Conservation (phyloP, 768 basidiomycete genomes). For the Lactarius akahatsu region DNA sequence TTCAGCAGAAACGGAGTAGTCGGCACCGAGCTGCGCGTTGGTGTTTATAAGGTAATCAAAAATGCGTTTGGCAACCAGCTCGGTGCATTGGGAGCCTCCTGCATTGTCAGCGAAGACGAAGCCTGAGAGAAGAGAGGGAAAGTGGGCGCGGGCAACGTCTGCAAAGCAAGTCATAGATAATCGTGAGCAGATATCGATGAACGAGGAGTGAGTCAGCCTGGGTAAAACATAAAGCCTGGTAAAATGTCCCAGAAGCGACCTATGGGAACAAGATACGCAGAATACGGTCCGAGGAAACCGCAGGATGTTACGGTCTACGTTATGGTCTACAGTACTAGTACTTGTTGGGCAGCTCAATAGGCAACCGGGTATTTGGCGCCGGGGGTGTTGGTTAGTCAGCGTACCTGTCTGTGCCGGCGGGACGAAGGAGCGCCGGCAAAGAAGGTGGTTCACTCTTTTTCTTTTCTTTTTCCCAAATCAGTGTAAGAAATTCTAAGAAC, state of each 20-base stretch:
- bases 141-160: constrained; percentile 52
- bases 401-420: neutral
- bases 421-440: too few relatives aligned
- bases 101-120: constrained; percentile 77
- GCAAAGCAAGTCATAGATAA: constrained; percentile 34
- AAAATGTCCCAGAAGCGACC: neutral
- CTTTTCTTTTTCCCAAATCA: neutral
- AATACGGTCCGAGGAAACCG: too few relatives aligned
- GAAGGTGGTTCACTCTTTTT: neutral
- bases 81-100: constrained; percentile 65
- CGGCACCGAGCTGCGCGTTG: constrained; percentile 73
- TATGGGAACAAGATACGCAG: neutral
- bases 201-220: neutral
- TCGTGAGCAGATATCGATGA: neutral
- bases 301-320: too few relatives aligned
- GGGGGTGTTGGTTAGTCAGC: constrained; percentile 16
- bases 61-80: constrained; percentile 56
- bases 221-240: neutral
- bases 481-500: neutral
- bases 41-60: constrained; percentile 68
- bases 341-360: too few relatives aligned
- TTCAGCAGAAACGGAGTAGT: constrained; percentile 56
- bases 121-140: constrained; percentile 58
- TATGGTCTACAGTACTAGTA: too few relatives aligned
- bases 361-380: neutral